Evolutionary conservation across 177 flowering plant genomes (phyloP).

Genomic region (Vitis hybrid): DNA sequence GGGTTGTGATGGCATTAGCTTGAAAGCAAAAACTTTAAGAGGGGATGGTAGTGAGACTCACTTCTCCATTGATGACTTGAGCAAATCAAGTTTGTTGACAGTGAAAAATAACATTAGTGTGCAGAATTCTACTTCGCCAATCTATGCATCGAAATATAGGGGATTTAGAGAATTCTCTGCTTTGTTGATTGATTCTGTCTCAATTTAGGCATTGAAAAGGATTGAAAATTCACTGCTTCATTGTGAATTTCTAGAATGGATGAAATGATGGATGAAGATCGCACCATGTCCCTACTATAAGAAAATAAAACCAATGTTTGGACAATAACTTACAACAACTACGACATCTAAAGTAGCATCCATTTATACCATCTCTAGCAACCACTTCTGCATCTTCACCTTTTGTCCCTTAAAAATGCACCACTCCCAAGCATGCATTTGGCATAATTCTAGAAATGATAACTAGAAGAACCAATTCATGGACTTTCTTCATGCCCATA

Average conservation of each 20-base stretch:
- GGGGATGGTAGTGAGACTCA: constrained; percentile 83
- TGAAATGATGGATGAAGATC: constrained; percentile 85
- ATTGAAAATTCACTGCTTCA: constrained; percentile 86
- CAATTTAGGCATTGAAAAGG: constrained; percentile 90
- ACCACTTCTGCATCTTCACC: no score
- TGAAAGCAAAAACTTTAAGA: constrained; percentile 63
- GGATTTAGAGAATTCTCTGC: constrained; percentile 71
- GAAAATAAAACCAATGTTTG: no score
- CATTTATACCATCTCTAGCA: no score
- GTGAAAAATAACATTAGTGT: constrained; percentile 35
- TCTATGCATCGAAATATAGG: constrained; percentile 74
- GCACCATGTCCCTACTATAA: no score
- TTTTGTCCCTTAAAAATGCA: no score
- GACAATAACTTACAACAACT: no score
- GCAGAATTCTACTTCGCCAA: constrained; percentile 64
- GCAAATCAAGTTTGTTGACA: constrained; percentile 51
- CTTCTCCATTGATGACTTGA: constrained; percentile 64
- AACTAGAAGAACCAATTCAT: no score
- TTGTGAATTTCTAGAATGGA: constrained; percentile 73
- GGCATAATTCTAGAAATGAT: no score
- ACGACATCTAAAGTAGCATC: rapidly evolving
- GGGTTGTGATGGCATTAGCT: no score
- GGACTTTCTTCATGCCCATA: no score
- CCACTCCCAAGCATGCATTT: no score
- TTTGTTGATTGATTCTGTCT: constrained; percentile 64